Base-by-base conservation (phyloP, 768 basidiomycete species). In the Lactifluus echinatus region DNA sequence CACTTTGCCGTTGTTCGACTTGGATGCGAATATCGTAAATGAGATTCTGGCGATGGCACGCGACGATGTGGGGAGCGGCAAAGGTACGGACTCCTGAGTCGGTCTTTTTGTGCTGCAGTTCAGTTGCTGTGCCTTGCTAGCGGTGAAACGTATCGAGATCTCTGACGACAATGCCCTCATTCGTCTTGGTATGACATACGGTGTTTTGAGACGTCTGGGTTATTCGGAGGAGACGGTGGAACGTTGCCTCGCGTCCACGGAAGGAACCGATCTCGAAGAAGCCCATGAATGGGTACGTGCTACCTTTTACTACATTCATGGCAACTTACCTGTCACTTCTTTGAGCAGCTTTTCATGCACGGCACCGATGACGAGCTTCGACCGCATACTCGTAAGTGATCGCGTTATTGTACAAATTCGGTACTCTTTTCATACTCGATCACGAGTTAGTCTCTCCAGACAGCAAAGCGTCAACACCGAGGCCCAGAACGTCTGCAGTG, bases 201-300 rank as follows among this genome's bases (percentile, higher is more conserved):
- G 92, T 43, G 79, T 87, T 26, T 73, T 97, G 24, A 75, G 86
- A 60, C 79, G 88, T 47, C 74, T 93, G 23, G 90, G 89, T 3
- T 92, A 92, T 67, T 69, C 77, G 1, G 83, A 89, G 64, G 76
- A 76, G 11, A 74, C 80, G 51, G 85, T 92, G 6, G 76, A 80
- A 48, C 78, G 87, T 63, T 96, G 92, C 67, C 70, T 98, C 44
- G 71, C 73, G 50, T 69, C 76, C 6, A 81, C 91, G 26, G 69
- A 74, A 26, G 79, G 84, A 12, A 71, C 86, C 31, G 89, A 89
- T 24, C 72, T 92, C n/a, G 94, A 97, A 15, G 87, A 92, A 50
- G 92, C 89, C 10, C 79, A 88, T 52, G 87, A 93, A 66, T 97
- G 95, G 95, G 92, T 95, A 62, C 55, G 81, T 69, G n/a, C n/a